Evolutionary conservation across 768 basidiomycete species (phyloP).

Genomic region (Krasilnikovozyma curviuscula): DNA sequence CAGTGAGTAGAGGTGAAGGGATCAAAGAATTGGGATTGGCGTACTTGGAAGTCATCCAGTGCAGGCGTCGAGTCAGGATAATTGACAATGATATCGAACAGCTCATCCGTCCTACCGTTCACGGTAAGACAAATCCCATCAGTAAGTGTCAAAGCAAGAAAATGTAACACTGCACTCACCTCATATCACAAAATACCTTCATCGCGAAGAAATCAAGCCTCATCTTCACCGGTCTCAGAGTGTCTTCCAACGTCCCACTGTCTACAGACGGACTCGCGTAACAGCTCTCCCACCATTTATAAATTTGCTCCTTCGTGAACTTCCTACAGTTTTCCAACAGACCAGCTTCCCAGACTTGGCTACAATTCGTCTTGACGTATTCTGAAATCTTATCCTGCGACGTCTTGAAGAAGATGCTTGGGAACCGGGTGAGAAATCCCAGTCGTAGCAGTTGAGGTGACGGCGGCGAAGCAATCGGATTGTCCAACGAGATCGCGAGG

Average conservation of each 20-base stretch:
- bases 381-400: conserved; percentile 71
- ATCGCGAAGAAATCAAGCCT: conserved; percentile 84
- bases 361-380: conserved; percentile 46
- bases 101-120: conserved; percentile 42
- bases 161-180: conserved; percentile 35
- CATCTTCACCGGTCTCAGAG: conserved; percentile 51
- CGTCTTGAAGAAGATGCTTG: conserved; percentile 59
- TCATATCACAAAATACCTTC: conserved; percentile 68
- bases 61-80: conserved; percentile 74
- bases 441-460: conserved; percentile 47
- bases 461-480: conserved; percentile 29
- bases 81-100: conserved; percentile 91
- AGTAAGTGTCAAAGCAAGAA: background rate
- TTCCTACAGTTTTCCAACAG: conserved; percentile 33
- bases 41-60: conserved; percentile 63
- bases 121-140: background rate
- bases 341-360: conserved; percentile 32
- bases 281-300: conserved; percentile 11
- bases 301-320: conserved; percentile 31
- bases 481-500: background rate
- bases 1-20: background rate
- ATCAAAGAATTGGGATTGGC: background rate
- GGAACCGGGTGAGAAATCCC: conserved; percentile 62
- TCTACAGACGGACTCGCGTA: conserved; percentile 10
- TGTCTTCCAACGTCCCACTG: conserved; percentile 26